Conservation (phyloP, 176 grass and related monocot species). For the Miscanthus lutarioriparius region DNA sequence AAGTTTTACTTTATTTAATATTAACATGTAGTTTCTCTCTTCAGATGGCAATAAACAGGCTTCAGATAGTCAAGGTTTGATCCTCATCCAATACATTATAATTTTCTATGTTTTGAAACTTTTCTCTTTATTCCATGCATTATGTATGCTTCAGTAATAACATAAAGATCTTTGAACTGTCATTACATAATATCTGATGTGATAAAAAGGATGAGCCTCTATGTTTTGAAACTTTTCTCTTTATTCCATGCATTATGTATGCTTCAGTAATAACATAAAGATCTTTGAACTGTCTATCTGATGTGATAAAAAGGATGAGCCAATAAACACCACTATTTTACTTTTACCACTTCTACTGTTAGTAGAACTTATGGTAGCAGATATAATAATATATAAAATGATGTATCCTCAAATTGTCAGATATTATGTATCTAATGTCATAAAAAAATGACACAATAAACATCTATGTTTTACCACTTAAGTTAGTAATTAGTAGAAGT, state of each 20-base stretch:
- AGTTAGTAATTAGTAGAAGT: not conserved
- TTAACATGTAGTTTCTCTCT: constrained; percentile 34
- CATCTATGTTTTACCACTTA: not conserved
- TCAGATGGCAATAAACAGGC: constrained; percentile 63
- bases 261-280: not conserved
- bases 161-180: not conserved
- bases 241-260: constrained; percentile 15
- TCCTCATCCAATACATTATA: not conserved
- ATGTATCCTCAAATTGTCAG: not conserved
- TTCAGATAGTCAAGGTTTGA: constrained; percentile 68
- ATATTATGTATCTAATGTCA: not conserved
- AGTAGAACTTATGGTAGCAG: not conserved
- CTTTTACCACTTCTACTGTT: not conserved
- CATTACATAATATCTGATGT: not conserved
- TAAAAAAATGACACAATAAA: constrained; percentile 5
- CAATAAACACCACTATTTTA: not conserved
- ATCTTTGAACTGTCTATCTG: not conserved
- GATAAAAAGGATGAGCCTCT: not conserved
- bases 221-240: not conserved
- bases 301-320: not conserved
- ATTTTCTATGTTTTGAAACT: not conserved
- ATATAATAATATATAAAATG: not conserved
- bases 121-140: not conserved
- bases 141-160: constrained; percentile 21
- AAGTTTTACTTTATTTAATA: not conserved